phyloP scores from a whole-genome alignment of 148 eudicot species.

The Agrostemma githago region DNA sequence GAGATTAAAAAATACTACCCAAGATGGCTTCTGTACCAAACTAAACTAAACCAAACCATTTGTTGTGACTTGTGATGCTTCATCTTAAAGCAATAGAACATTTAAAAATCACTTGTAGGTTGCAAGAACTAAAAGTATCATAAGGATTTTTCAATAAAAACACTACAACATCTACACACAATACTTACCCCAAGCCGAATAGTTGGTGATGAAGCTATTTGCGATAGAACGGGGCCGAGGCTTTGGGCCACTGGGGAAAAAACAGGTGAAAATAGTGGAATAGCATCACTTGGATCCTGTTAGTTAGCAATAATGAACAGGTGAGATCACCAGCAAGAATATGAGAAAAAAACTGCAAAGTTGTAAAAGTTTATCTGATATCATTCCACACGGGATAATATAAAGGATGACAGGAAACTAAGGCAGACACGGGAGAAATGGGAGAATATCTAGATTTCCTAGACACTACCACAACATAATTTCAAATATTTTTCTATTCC shows the following conservation, averaged over 20 bases:
- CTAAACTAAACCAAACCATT: neutral
- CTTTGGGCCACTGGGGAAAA: slow-evolving; percentile 82
- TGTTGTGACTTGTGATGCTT: neutral
- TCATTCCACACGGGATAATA: neutral
- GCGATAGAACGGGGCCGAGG: slow-evolving; percentile 76
- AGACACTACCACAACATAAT: neutral
- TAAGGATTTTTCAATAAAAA: slow-evolving; percentile 3
- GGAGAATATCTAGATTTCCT: neutral
- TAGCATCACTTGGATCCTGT: slow-evolving; percentile 82
- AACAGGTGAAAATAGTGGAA: slow-evolving; percentile 84
- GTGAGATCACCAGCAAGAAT: slow-evolving; percentile 7
- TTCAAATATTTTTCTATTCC: neutral
- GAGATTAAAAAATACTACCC: neutral
- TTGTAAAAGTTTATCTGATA: neutral
- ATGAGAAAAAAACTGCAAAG: neutral
- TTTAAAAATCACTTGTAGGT: neutral
- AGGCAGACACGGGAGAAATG: neutral
- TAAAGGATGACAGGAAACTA: neutral
- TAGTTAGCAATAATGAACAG: slow-evolving; percentile 16
- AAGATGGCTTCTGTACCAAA: neutral
- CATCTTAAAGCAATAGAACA: neutral
- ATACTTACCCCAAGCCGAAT: slow-evolving; percentile 77
- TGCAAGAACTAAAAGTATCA: neutral
- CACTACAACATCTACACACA: slow-evolving; percentile 18
- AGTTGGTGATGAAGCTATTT: slow-evolving; percentile 73